Percentiles rank a stretch among this genome's conserved stretches.
Evolutionary conservation across 345 rosid species (phyloP).

Genomic region (Ricinus communis): DNA sequence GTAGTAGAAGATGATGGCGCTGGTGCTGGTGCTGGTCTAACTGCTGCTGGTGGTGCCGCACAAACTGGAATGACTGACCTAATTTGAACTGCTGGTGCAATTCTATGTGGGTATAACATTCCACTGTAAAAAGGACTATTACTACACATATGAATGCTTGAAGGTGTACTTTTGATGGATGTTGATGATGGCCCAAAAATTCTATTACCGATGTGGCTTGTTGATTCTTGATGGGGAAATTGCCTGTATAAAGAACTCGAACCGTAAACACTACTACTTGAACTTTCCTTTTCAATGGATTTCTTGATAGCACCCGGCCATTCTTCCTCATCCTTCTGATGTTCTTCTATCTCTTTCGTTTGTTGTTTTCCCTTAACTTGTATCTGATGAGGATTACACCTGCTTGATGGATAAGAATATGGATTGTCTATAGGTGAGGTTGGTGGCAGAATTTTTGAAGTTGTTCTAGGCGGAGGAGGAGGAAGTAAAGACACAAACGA

Average conservation of each 20-base stretch:
- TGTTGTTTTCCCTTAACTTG: constrained; percentile 30
- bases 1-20: constrained; percentile 17
- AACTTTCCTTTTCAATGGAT: constrained; percentile 26
- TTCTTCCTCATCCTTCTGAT: constrained; percentile 35
- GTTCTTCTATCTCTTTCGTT: constrained; percentile 25
- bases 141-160: constrained; percentile 14
- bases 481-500: constrained; percentile 52
- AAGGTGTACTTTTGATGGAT: background rate
- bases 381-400: constrained; percentile 1
- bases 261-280: constrained; percentile 20
- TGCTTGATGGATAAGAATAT: constrained; percentile 8
- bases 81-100: constrained; percentile 70
- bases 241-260: constrained; percentile 23
- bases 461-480: constrained; percentile 48
- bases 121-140: constrained; percentile 31
- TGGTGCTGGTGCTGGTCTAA: constrained; percentile 20
- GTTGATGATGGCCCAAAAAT: constrained; percentile 20
- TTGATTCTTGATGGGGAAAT: constrained; percentile 16
- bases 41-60: constrained; percentile 52
- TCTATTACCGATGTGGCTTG: constrained; percentile 8
- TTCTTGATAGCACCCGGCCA: constrained; percentile 32
- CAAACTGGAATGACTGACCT: constrained; percentile 82
- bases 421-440: constrained; percentile 8
- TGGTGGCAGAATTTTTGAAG: constrained; percentile 47
- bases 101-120: constrained; percentile 30